Base-by-base conservation (phyloP, 768 basidiomycete species). In the Mycena kentingensis region DNA sequence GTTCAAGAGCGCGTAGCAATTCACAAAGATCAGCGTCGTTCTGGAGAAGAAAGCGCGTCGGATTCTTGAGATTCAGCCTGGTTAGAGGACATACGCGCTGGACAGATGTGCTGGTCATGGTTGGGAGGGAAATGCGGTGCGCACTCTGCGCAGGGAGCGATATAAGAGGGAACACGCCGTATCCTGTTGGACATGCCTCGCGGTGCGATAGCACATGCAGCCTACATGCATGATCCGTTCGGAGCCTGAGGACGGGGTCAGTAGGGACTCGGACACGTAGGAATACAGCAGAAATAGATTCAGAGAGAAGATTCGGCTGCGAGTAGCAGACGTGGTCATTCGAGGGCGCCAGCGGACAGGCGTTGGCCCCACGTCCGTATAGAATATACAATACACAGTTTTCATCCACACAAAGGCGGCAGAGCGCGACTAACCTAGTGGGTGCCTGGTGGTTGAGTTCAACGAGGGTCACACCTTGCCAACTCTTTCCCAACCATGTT, bases 21-120 rank as follows among this genome's bases (percentile, higher is more conserved):
- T 75, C 71, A 61, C 83, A 84, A 24, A 85, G 69, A 64, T 84
- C 79, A 52, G 78, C 65, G 45, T 78, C 75, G 47, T 49, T 60
- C n/a, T 53, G 49, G 28, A 42, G 31, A 28, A 5, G 32, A 36
- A 29, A 52, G 32, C 27, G 39, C 44, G 49, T 4, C 10, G 10
- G 46, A 5, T 51, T 7, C 34, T 34, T 7, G 24, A 29, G 15
- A 28, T 4, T 19, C 10, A 32, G 45, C 36, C 19, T 10, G 12
- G 6, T 10, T 22, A 24, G 11, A 42, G 7, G 19, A 19, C 4
- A 22, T 29, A 48, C 57, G 32, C 37, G 32, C 24, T 41, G 49
- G 34, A 54, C 51, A 7, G 37, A 41, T 31, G 34, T 28, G 28
- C 4, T 50, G 8, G n/a, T 27, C 44, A 31, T 46, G 26, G 25